These are phyloP conservation scores for Polygonum maritimum DNA, from an alignment of 148 eudicot species.

Conservation along the genomic window DNA sequence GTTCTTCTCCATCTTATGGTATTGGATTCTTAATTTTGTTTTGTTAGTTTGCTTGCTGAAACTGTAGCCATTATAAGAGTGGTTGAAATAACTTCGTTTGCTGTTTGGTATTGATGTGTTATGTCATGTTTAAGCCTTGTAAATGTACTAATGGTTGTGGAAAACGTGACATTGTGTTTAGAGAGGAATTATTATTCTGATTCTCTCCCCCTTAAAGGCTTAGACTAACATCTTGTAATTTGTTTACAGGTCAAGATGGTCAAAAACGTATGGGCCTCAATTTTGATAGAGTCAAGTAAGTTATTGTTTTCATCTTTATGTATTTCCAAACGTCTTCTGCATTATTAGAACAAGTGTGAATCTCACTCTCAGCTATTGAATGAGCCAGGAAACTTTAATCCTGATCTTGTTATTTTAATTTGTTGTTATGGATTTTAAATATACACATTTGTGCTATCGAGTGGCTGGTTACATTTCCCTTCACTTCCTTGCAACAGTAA, in stretches of 20 bases:
- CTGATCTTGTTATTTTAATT: too few species aligned
- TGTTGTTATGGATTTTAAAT: not conserved
- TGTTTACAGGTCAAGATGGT: conserved; percentile 75
- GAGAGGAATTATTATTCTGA: not conserved
- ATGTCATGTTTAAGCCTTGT: not conserved
- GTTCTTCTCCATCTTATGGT: not conserved
- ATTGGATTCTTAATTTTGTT: not conserved
- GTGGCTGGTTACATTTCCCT: not conserved
- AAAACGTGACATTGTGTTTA: not conserved
- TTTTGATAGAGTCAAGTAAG: conserved; percentile 90
- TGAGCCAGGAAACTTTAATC: not conserved
- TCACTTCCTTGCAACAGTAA: not conserved
- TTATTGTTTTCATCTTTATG: conserved; percentile 6
- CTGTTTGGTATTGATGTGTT: not conserved
- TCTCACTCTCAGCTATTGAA: not conserved
- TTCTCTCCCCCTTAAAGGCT: not conserved
- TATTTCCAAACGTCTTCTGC: not conserved
- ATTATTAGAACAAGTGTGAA: not conserved
- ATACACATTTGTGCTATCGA: not conserved
- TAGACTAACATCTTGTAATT: conserved; percentile 11
- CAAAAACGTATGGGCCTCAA: conserved; percentile 91
- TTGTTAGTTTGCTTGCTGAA: not conserved
- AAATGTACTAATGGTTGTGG: not conserved
- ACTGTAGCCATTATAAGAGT: not conserved
- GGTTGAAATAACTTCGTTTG: not conserved